Evolutionary conservation across 352 stramenopile species (phyloP), one percentile per base, ranked within the genome.

Genomic region (Pythium dissimile): DNA sequence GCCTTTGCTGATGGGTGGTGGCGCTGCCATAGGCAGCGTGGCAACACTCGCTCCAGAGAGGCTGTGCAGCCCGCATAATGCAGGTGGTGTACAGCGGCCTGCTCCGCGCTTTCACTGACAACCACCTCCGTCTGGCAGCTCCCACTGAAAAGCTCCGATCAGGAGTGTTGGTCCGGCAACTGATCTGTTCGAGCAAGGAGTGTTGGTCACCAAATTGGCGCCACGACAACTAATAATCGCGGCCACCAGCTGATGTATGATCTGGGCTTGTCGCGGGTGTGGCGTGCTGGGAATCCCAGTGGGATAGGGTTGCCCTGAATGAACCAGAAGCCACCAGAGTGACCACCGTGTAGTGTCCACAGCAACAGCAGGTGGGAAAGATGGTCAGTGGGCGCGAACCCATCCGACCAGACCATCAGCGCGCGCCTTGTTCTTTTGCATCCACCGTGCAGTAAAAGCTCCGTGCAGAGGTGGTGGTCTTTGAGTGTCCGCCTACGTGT

Each of bases 141-240:
- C n/a, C n/a, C n/a, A n/a, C n/a, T n/a, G n/a, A n/a, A 41, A 48
- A 8, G 18, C 2, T 28, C 5, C 2, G 23, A 48, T 34, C 32
- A 24, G 27, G 44, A 51, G 27, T 51, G 44, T 28, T 39, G 44
- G 27, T 51, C 21, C 9, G 12, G 34, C 20, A 54, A 37, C 23
- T 45, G 30, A 34, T 32, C 26, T 53, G 5, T 12, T 31, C 46
- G 1, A 54, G 21, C 5, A 26, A 15, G 13, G 38, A 48, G 50
- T 58, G 50, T 31, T 24, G 37, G 37, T 58, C 50, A 41, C 3
- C n/a, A 31, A 26, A 20, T 42, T 58, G 50, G 27, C 34, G 34
- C 34, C 34, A 41, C 12, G 20, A 41, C n/a, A n/a, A n/a, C n/a
- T n/a, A n/a, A n/a, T n/a, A 41, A 41, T 8, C 6, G 34, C 31